Percentiles rank a stretch among this genome's conserved stretches.
Conservation (phyloP, 2,329 filamentous ascomycete species). For the Nannizziopsis arthrosporioides region DNA sequence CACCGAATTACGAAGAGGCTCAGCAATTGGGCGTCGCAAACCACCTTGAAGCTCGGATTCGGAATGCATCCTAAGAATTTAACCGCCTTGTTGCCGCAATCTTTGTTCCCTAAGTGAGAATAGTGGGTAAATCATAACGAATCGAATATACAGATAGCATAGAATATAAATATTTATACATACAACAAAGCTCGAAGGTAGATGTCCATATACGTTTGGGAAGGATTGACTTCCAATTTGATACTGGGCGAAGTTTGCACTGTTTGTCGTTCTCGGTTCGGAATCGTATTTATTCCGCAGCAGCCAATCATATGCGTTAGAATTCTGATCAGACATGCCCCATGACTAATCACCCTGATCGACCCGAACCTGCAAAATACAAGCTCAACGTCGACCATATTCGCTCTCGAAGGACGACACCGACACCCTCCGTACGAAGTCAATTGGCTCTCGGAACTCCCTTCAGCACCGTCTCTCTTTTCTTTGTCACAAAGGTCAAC, state of each 20-base stretch:
- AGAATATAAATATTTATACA: not conserved
- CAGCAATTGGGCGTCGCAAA: constrained; percentile 69
- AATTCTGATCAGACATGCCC: constrained; percentile 23
- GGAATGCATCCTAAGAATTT: constrained; percentile 19
- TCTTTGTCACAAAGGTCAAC: constrained; percentile 15
- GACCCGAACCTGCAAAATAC: constrained; percentile 10
- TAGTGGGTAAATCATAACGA: too few relatives aligned
- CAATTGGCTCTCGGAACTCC: constrained; percentile 16
- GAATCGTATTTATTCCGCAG: constrained; percentile 9
- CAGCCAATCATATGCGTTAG: constrained; percentile 32
- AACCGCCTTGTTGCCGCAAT: not conserved
- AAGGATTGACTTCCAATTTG: too few relatives aligned
- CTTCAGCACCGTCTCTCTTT: constrained; percentile 18
- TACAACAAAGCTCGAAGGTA: too few relatives aligned
- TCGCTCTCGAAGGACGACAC: not conserved
- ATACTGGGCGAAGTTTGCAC: too few relatives aligned
- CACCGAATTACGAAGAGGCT: constrained; percentile 83
- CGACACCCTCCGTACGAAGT: not conserved
- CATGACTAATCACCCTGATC: constrained; percentile 1
- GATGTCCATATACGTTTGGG: too few relatives aligned
- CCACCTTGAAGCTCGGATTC: constrained; percentile 53
- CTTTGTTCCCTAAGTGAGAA: too few relatives aligned
- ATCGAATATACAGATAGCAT: not conserved
- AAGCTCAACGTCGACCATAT: not conserved
- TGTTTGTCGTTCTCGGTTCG: constrained; percentile 3